These are phyloP conservation scores for Cunninghamia lanceolata DNA, from an alignment of 75 land plant species.

Conservation along the genomic window DNA sequence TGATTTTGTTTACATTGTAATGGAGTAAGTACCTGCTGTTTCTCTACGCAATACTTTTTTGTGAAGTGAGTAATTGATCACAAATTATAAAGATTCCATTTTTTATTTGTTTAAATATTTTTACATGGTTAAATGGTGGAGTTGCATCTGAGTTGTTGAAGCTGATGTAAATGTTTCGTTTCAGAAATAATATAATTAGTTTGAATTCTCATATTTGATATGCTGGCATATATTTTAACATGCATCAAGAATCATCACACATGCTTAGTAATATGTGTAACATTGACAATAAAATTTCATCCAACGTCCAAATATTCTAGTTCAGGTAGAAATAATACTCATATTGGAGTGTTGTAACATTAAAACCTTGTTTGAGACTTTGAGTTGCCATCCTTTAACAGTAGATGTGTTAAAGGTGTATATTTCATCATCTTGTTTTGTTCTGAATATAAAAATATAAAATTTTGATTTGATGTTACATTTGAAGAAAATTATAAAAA, in stretches of 20 bases:
- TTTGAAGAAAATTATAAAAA: not conserved
- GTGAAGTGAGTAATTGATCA: not conserved
- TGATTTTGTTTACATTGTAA: constrained; percentile 74
- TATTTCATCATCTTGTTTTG: not conserved
- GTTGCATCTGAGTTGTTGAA: not conserved
- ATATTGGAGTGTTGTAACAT: not conserved
- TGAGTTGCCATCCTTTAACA: not conserved
- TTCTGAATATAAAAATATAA: not conserved
- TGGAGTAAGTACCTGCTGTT: constrained; percentile 71
- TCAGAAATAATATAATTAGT: not conserved
- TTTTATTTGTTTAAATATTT: not conserved
- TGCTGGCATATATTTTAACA: not conserved
- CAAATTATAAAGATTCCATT: not conserved
- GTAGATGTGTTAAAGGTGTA: not conserved
- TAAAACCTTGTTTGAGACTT: not conserved
- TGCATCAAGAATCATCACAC: not conserved
- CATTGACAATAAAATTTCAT: not conserved
- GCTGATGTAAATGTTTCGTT: not conserved
- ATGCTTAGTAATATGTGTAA: not conserved
- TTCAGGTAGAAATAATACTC: not conserved
- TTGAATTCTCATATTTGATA: not conserved
- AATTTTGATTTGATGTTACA: not conserved
- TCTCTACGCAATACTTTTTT: not conserved
- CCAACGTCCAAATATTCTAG: not conserved
- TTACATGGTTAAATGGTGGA: not conserved